Evolutionary conservation across 768 basidiomycete genomes (phyloP), one percentile per base, ranked within the genome.

Genomic region (Clathrus columnatus): DNA sequence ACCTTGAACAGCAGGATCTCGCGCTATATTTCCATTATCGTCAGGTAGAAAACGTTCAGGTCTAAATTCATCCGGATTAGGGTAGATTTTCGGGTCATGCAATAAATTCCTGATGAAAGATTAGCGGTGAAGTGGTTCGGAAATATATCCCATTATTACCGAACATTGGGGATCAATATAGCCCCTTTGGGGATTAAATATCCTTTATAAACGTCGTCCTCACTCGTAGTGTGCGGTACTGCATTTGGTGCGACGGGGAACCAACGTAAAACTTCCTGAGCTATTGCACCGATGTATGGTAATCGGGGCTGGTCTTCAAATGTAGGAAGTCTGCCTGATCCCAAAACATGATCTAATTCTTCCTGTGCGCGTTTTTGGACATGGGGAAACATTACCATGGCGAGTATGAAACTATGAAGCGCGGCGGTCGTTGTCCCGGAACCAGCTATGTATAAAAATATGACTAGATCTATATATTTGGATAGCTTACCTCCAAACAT

Each of bases 41-140:
- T 50, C 51, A 1, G 72, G 68, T 28, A 85, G 69, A 66, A 79
- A 85, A 27, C 84, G 78, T 50, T 80, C 80, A 20, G 84, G 84
- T 46, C 75, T 75, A 64, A 85, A 85, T 50, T 65, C 62, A 57
- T 75, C 69, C 3, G 83, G 83, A 44, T 80, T 70, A 30, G 69
- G 61, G 64, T 85, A 85, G 24, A 67, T 72, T 57, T 57, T 55
- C 1, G 68, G 61, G 50, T 70, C 68, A 52, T 61, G 67, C 2
- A 70, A 61, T 63, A 71, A 70, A 43, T 26, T 53, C 70, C 69
- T 70, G 42, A 27, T 3, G 14, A 11, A 4, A 14, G 4, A n/a
- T 8, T 18, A 26, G 11, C 17, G 5, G 5, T 5, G 17, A 17
- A 4, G 47, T 16, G 18, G 17, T 14, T 48, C 20, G 23, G 8